Percentiles rank a stretch among this genome's conserved stretches.
Conservation (phyloP, 2,329 filamentous ascomycete species). For the Fonsecaea nubica region DNA sequence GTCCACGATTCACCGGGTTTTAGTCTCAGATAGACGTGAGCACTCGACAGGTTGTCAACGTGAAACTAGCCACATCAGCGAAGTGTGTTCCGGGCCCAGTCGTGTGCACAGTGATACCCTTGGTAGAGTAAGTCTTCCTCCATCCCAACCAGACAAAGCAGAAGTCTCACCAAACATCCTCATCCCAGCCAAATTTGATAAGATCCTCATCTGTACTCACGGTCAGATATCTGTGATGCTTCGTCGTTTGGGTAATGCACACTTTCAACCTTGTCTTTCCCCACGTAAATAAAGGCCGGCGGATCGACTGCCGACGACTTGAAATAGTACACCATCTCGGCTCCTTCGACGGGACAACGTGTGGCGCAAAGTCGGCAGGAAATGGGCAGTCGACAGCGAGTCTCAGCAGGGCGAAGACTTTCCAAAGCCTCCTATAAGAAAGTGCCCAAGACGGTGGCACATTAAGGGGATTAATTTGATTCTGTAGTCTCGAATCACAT, state of each 20-base stretch:
- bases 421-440: neutral
- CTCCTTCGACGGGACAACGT: neutral
- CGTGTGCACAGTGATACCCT: constrained; percentile 27
- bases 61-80: constrained; percentile 71
- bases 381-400: neutral
- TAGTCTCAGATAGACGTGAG: constrained; percentile 93
- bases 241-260: constrained; percentile 48
- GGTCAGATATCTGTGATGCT: constrained; percentile 8
- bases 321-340: constrained; percentile 90
- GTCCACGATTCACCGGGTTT: constrained; percentile 83
- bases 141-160: neutral
- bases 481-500: neutral
- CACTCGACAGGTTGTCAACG: constrained; percentile 94
- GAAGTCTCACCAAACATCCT: constrained; percentile 80
- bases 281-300: constrained; percentile 88
- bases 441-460: neutral
- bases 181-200: constrained; percentile 91
- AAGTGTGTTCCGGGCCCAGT: neutral
- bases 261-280: constrained; percentile 99
- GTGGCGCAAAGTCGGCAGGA: neutral
- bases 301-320: constrained; percentile 84
- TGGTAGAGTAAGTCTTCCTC: constrained; percentile 15
- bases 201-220: constrained; percentile 80
- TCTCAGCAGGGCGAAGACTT: neutral
- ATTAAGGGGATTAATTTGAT: neutral